Conservation (phyloP, 805 yeast genomes). For the Wickerhamiella domercqiae region DNA sequence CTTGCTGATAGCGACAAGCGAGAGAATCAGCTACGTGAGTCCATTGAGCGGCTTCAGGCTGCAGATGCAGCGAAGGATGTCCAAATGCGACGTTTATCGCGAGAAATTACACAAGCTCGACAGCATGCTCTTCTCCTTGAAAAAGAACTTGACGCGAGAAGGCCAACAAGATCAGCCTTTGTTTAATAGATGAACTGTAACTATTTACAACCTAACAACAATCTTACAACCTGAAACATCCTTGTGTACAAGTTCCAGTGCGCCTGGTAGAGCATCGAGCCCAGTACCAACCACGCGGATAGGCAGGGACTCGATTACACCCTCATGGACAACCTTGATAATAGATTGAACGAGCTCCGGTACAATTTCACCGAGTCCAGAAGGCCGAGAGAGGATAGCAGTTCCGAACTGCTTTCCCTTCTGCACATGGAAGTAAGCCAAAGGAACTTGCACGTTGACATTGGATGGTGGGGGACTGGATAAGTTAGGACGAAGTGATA, state of each 20-base stretch:
- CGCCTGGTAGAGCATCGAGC: slow-evolving; percentile 12
- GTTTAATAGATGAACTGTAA: too few species aligned
- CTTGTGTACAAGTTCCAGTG: slow-evolving; percentile 7
- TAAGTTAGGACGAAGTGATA: not conserved
- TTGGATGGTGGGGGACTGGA: not conserved
- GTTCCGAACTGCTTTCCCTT: slow-evolving; percentile 7
- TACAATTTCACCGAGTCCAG: slow-evolving; percentile 3
- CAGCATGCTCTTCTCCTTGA: slow-evolving; percentile 36
- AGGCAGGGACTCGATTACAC: slow-evolving; percentile 5
- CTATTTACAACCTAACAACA: slow-evolving; percentile 9
- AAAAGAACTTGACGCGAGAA: slow-evolving; percentile 32
- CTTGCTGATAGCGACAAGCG: slow-evolving; percentile 35
- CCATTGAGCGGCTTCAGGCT: slow-evolving; percentile 21
- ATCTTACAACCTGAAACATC: slow-evolving; percentile 15
- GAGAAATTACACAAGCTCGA: slow-evolving; percentile 37
- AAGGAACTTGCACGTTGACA: slow-evolving; percentile 4
- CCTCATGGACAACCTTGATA: slow-evolving; percentile 3
- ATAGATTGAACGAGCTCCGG: slow-evolving; percentile 1
- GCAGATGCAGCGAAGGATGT: slow-evolving; percentile 8
- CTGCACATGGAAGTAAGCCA: slow-evolving; percentile 5
- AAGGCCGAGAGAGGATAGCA: slow-evolving; percentile 1
- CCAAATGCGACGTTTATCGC: slow-evolving; percentile 28
- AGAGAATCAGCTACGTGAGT: slow-evolving; percentile 29
- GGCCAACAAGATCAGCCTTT: too few species aligned
- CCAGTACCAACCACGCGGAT: slow-evolving; percentile 10